Conservation (phyloP, 164 flowering plant species). For the Vitis labrusca region DNA sequence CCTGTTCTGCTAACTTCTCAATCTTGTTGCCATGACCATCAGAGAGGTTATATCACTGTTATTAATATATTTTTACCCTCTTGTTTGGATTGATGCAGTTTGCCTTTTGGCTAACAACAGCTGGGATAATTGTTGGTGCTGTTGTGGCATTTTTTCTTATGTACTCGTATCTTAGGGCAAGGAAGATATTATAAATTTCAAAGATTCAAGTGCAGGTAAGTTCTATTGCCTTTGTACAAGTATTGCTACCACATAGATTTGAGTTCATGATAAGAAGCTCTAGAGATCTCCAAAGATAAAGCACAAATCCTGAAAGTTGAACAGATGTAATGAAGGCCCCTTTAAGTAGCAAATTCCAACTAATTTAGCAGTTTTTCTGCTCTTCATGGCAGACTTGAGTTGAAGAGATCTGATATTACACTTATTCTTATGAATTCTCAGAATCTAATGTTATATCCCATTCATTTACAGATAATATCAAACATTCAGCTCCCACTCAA, state of each 20-base stretch:
- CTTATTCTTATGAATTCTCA: neutral
- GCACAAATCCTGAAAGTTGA: too few species aligned
- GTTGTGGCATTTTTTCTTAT: constrained; percentile 70
- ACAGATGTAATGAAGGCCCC: too few species aligned
- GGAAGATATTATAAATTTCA: constrained; percentile 58
- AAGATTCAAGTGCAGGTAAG: constrained; percentile 11
- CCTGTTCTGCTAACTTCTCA: neutral
- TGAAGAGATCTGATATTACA: too few species aligned
- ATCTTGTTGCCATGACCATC: neutral
- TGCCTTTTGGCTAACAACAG: constrained; percentile 94
- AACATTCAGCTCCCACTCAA: too few species aligned
- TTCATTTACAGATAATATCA: constrained; percentile 4
- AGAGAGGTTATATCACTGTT: neutral
- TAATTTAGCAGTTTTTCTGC: too few species aligned
- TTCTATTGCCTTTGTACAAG: neutral
- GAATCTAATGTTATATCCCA: neutral
- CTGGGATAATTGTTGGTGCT: constrained; percentile 77
- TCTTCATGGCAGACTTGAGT: too few species aligned
- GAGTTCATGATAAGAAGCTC: neutral
- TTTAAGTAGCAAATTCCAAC: too few species aligned
- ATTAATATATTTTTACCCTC: neutral
- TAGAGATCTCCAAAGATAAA: neutral
- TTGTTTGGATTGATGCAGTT: constrained; percentile 47
- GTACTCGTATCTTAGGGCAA: constrained; percentile 70
- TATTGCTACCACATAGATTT: neutral